A percentile compares a stretch with the other conserved stretches of the same genome.
phyloP scores from a whole-genome alignment of 2,329 filamentous ascomycete genomes.

The Rhynchosporium graminicola region DNA sequence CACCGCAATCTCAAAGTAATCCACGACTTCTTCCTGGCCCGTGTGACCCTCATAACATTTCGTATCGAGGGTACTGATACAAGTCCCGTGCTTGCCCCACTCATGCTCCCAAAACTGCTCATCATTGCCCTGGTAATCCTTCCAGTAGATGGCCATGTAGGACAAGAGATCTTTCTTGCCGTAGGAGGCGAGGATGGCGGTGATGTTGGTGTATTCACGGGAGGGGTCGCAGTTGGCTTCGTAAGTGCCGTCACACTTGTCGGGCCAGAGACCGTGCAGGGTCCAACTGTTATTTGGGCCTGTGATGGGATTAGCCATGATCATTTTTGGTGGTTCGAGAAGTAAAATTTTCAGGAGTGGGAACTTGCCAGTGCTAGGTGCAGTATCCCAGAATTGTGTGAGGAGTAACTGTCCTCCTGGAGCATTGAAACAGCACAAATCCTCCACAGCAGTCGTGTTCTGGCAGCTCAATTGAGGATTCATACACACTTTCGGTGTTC shows the following conservation, averaged over 20 bases:
- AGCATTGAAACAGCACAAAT: conserved; percentile 74
- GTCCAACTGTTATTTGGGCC: conserved; percentile 54
- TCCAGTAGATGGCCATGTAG: conserved; percentile 71
- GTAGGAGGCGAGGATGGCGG: conserved; percentile 56
- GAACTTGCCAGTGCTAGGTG: conserved; percentile 51
- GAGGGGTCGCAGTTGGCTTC: conserved; percentile 63
- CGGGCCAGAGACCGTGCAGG: conserved; percentile 67
- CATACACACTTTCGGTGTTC: conserved; percentile 34
- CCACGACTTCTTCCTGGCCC: conserved; percentile 63
- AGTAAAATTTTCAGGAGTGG: too few species aligned
- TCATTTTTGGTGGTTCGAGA: background rate
- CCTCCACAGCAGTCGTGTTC: conserved; percentile 56
- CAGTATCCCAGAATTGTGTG: conserved; percentile 78
- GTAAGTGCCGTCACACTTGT: conserved; percentile 69
- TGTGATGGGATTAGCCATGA: background rate
- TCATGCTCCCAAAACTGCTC: conserved; percentile 73
- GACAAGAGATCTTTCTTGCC: conserved; percentile 57
- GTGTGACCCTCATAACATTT: conserved; percentile 63
- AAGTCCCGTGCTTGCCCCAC: conserved; percentile 74
- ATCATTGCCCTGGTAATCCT: conserved; percentile 19
- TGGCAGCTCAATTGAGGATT: conserved; percentile 49
- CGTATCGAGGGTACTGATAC: conserved; percentile 68
- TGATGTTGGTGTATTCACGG: conserved; percentile 65
- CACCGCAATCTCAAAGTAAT: conserved; percentile 68
- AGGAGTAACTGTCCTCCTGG: conserved; percentile 70